A percentile compares a stretch with the other conserved stretches of the same genome.
phyloP scores from a whole-genome alignment of 2,329 filamentous ascomycete genomes.

The Lojkania enalia region DNA sequence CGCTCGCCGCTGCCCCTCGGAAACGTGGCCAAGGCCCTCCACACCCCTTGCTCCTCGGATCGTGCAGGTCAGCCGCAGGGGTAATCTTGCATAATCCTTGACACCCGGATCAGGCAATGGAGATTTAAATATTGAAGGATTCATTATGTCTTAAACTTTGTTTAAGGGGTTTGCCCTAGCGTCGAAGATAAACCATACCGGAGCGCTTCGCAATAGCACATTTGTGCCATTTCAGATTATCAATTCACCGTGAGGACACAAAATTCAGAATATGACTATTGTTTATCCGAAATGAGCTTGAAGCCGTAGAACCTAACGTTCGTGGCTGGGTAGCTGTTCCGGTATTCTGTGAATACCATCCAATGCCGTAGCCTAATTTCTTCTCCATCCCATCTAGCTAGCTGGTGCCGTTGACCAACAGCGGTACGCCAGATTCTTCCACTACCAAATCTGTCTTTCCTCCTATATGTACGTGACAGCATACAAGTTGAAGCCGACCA shows the following conservation, averaged over 20 bases:
- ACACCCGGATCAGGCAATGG: too few species aligned
- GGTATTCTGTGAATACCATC: too few species aligned
- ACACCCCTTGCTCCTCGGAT: background rate
- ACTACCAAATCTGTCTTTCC: background rate
- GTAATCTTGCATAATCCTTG: background rate
- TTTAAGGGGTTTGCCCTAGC: too few species aligned
- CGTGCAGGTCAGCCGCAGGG: background rate
- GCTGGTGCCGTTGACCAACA: background rate
- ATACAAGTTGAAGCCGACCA: constrained; percentile 20
- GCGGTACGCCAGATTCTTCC: too few species aligned
- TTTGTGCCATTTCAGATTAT: too few species aligned
- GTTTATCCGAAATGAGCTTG: background rate
- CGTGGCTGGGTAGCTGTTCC: too few species aligned
- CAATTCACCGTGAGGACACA: too few species aligned
- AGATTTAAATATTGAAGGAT: too few species aligned
- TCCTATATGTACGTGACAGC: constrained; percentile 33
- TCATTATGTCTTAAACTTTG: too few species aligned
- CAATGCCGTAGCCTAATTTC: background rate
- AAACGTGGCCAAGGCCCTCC: constrained; percentile 17
- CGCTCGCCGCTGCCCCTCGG: constrained; percentile 13
- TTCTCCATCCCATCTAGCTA: constrained; percentile 5
- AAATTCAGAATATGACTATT: too few species aligned
- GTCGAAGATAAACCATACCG: too few species aligned
- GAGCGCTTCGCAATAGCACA: too few species aligned
- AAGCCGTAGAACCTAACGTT: background rate